Evolutionary conservation across 345 rosid genomes (phyloP), one percentile per base, ranked within the genome.

Genomic region (Lepidium aucheri): DNA sequence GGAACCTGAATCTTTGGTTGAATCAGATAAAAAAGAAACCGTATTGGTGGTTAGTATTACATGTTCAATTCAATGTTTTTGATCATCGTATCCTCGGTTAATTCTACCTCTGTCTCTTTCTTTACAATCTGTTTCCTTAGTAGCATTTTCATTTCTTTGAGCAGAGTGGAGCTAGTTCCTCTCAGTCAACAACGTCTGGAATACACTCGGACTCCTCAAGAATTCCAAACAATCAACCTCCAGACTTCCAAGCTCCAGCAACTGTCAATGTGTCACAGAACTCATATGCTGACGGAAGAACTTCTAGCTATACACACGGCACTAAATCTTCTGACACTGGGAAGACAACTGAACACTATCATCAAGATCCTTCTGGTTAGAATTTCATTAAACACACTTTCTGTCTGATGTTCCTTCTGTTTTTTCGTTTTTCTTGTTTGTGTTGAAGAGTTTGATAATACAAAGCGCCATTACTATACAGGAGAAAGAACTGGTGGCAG

Each of bases 81-180:
- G 16, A 47, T 3, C 32, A 36, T 8, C 63, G 4, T 53, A 32
- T 13, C 20, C 14, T 43, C 24, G 22, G 42, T 62, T 26, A n/a
- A 10, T 24, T 33, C n/a, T 41, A 16, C 1, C 3, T 3, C 32
- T 1, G 14, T 18, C 3, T 26, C 35, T 62, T 36, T 15, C 22
- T 64, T 7, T 60, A 18, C 44, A 30, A 60, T 20, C 10, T 45
- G 46, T 69, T 73, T 73, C 2, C 51, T 68, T 8, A 17, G 2
- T 65, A 4, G 42, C 39, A 20, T 57, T 68, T 39, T 62, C 42
- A 46, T 66, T 66, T 70, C 10, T 56, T 65, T 71, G 62, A 51
- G 65, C 87, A 90, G 97, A 83, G 81, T 76, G 92, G 84, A 74
- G 88, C 88, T 8, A 83, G 44, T 55, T 63, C 82, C 7, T 81